Base-by-base conservation (phyloP, 805 yeast species). In the Pichia membranifaciens region DNA sequence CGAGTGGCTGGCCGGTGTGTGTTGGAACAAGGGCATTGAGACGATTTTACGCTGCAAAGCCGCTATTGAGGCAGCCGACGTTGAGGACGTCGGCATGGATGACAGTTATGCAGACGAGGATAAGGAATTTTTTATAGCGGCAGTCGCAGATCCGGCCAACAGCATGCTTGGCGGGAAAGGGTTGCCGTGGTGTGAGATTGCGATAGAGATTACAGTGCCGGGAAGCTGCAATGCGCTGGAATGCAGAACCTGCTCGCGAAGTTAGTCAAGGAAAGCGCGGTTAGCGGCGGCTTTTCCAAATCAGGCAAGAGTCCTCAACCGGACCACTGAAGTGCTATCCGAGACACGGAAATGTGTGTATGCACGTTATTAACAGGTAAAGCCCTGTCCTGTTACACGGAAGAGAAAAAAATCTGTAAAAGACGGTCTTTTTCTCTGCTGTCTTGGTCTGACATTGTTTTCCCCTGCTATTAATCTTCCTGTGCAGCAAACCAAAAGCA, bases 21-120 rank as follows among this genome's bases (percentile, higher is more conserved):
- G 66, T 38, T 71, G 75, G 75, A 71, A 71, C 41, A 53, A 54
- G 37, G 74, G 74, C 1, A 65, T 70, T 4, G 59, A 56, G 17
- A 33, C 44, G 3, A 50, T 64, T 4, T n/a, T 45, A 31, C 43
- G 23, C 28, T 10, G 18, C 21, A 32, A 29, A 15, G 23, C 18
- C 5, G 36, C 21, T 10, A 33, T 15, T n/a, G 36, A 39, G 13
- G 18, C 5, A 29, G 10, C 29, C 10, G 13, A 17, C 18, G 44
- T 21, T 16, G 33, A 38, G n/a, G 43, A 41, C 31, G 22, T 17
- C 2, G 31, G 37, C 33, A 23, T 38, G 31, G 41, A 38, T 12
- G 32, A 23, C 8, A 38, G 23, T 18, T 10, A 6, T 20, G 40
- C 18, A 20, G 40, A 37, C 3, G 29, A 25, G 29, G 29, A 25